Conservation (phyloP, 2,329 filamentous ascomycete genomes). For the Nemania abortiva region DNA sequence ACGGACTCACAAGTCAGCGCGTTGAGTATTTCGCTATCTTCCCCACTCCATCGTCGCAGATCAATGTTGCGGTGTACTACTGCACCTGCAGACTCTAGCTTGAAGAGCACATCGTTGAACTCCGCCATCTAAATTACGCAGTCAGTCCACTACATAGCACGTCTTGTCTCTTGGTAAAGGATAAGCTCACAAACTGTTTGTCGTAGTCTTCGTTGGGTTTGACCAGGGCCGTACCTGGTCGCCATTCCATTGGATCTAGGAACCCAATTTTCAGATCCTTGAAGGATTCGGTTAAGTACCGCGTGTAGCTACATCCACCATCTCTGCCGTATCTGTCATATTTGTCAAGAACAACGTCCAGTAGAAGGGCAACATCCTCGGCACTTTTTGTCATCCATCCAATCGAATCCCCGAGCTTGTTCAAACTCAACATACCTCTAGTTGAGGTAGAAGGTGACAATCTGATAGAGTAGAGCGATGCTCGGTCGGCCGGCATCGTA, state of each 20-base stretch:
- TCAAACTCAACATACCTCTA: not conserved
- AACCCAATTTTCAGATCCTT: not conserved
- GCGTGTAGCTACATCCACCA: too few relatives aligned
- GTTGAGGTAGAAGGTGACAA: not conserved
- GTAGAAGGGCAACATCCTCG: constrained; percentile 6
- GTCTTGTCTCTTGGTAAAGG: not conserved
- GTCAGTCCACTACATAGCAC: not conserved
- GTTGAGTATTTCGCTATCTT: constrained; percentile 1
- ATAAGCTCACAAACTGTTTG: constrained; percentile 5
- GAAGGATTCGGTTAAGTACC: constrained; percentile 5
- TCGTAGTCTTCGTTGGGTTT: constrained; percentile 9
- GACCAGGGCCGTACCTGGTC: not conserved
- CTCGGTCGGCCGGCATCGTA: not conserved
- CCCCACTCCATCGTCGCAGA: constrained; percentile 8
- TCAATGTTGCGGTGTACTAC: too few relatives aligned
- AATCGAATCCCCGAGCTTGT: not conserved
- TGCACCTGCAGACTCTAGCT: too few relatives aligned
- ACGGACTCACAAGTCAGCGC: constrained; percentile 3
- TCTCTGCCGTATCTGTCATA: too few relatives aligned
- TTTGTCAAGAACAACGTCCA: not conserved
- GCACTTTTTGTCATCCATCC: not conserved
- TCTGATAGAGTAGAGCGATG: not conserved
- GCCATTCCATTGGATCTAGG: not conserved
- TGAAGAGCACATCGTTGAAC: not conserved
- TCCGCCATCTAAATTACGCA: not conserved